phyloP scores from a whole-genome alignment of 2,329 filamentous ascomycete species.

The Aureobasidium sp. region DNA sequence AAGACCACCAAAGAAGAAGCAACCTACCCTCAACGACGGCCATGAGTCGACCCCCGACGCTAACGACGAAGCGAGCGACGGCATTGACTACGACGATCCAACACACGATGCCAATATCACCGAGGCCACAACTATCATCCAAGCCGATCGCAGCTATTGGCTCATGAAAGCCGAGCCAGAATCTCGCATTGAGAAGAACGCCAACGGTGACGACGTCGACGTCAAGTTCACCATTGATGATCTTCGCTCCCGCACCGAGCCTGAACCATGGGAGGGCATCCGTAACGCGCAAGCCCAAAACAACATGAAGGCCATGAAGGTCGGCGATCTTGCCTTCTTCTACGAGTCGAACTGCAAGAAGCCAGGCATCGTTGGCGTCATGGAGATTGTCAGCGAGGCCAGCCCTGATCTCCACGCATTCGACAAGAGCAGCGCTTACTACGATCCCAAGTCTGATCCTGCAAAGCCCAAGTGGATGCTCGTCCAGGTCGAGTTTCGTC shows the following conservation, averaged over 20 bases:
- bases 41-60: slow-evolving; percentile 1
- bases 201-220: slow-evolving; percentile 75
- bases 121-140: slow-evolving; percentile 7
- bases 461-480: slow-evolving; percentile 75
- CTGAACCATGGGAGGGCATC: slow-evolving; percentile 77
- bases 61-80: slow-evolving; percentile 15
- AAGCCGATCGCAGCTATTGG: slow-evolving; percentile 34
- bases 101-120: slow-evolving; percentile 4
- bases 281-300: slow-evolving; percentile 61
- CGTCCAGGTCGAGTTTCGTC: slow-evolving; percentile 80
- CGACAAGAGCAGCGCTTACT: slow-evolving; percentile 68
- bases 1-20: slow-evolving; percentile 18
- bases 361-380: slow-evolving; percentile 62
- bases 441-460: slow-evolving; percentile 61
- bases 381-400: slow-evolving; percentile 75
- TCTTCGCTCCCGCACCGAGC: slow-evolving; percentile 60
- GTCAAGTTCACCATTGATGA: slow-evolving; percentile 95
- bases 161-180: slow-evolving; percentile 63
- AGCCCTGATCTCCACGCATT: slow-evolving; percentile 70
- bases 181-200: slow-evolving; percentile 58
- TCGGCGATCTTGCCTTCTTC: slow-evolving; percentile 89
- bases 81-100: slow-evolving; percentile 3
- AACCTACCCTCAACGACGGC: background rate
- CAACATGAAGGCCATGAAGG: slow-evolving; percentile 84
- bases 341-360: slow-evolving; percentile 93